Conservation (phyloP, 1,284 basidiomycete species). For the Cutaneotrichosporon mucoides region DNA sequence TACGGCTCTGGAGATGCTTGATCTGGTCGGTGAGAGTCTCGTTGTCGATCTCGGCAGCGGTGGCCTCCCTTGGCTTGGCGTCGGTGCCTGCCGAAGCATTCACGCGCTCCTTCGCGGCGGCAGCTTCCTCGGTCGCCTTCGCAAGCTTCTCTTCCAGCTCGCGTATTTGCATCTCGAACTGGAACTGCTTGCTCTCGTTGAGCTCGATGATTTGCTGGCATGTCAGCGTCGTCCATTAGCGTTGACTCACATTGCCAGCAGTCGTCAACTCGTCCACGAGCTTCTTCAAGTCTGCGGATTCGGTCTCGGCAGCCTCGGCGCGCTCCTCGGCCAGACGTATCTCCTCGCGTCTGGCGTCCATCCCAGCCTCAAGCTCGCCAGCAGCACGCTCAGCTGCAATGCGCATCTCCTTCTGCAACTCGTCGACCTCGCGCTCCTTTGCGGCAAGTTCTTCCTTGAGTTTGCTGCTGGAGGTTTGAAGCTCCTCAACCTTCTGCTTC, state of each 20-base stretch:
- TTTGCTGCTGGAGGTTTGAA: conserved; percentile 32
- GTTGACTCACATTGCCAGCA: conserved; percentile 40
- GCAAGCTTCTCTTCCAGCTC: conserved; percentile 56
- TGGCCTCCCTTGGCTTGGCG: conserved; percentile 48
- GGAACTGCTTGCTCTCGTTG: conserved; percentile 77
- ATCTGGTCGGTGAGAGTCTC: conserved; percentile 84
- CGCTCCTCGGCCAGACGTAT: conserved; percentile 39
- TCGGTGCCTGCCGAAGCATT: conserved; percentile 8
- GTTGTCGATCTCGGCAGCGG: conserved; percentile 84
- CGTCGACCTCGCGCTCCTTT: conserved; percentile 34
- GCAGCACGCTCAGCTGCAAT: conserved; percentile 38
- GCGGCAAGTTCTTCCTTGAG: conserved; percentile 27
- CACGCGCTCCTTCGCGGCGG: conserved; percentile 2
- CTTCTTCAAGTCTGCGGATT: conserved; percentile 35
- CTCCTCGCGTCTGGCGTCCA: conserved; percentile 46
- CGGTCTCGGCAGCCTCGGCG: conserved; percentile 37
- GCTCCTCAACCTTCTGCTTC: conserved; percentile 30
- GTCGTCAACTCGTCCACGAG: conserved; percentile 44
- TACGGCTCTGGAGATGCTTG: conserved; percentile 73
- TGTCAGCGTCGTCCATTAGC: conserved; percentile 5
- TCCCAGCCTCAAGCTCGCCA: conserved; percentile 47
- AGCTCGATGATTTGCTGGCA: conserved; percentile 80
- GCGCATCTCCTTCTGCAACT: conserved; percentile 41
- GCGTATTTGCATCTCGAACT: conserved; percentile 66
- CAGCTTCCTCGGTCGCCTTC: conserved; percentile 14